phyloP scores from a whole-genome alignment of 2,329 filamentous ascomycete species.

The Keithomyces neogunnii region DNA sequence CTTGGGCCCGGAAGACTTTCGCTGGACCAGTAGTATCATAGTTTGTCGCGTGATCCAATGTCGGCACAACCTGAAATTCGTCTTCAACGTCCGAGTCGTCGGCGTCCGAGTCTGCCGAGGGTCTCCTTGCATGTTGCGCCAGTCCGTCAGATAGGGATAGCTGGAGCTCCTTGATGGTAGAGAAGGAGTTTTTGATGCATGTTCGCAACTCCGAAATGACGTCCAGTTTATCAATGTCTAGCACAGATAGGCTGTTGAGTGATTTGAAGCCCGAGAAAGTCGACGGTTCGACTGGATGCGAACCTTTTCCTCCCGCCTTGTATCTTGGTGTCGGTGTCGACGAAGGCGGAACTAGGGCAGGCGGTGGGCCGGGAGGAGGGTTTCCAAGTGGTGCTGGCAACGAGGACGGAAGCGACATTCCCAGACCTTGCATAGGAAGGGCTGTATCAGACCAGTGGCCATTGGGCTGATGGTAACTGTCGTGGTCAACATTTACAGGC shows the following conservation, averaged over 20 bases:
- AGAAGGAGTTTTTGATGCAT: constrained; percentile 46
- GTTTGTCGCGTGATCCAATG: constrained; percentile 16
- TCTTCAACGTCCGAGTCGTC: constrained; percentile 47
- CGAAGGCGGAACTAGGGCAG: constrained; percentile 23
- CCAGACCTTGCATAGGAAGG: constrained; percentile 13
- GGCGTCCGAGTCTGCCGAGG: constrained; percentile 28
- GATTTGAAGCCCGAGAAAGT: constrained; percentile 50
- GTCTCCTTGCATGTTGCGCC: constrained; percentile 31
- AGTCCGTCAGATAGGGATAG: constrained; percentile 50
- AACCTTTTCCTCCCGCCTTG: constrained; percentile 23
- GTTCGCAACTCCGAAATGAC: constrained; percentile 45
- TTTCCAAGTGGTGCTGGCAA: constrained; percentile 9
- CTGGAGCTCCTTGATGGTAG: constrained; percentile 44
- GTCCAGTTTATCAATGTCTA: constrained; percentile 54
- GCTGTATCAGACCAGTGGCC: constrained; percentile 18
- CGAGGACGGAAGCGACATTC: constrained; percentile 10
- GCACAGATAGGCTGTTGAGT: constrained; percentile 42
- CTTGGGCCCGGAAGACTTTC: constrained; percentile 38
- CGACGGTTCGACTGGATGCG: constrained; percentile 30
- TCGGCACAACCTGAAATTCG: constrained; percentile 40
- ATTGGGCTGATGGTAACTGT: constrained; percentile 25
- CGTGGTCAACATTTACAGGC: constrained; percentile 21
- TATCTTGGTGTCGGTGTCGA: constrained; percentile 27
- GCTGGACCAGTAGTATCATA: constrained; percentile 33
- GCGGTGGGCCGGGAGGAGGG: constrained; percentile 15